Evolutionary conservation across 257 asterid species (phyloP), one percentile per base, ranked within the genome.

Genomic region (Solanum chaucha): DNA sequence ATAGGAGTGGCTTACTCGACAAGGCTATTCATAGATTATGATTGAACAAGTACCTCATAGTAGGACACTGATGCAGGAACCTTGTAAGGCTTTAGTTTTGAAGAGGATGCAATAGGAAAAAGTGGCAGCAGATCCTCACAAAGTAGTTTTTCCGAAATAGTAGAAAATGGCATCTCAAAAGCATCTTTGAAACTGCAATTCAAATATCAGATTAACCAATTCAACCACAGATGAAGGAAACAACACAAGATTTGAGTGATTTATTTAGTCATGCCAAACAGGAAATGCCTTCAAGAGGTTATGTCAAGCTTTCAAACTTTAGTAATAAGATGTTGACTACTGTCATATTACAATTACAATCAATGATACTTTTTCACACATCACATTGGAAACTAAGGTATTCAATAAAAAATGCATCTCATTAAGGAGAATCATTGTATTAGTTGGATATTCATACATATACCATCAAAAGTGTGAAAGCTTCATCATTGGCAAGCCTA

Each of bases 141-240:
- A 86, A 91, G 92, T 85, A 97, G 90, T 90, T 89, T 95, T 91
- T 88, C 87, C 82, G 99, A 97, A 91, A 97, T 94, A 5, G 98
- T 93, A 86, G 94, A 91, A 89, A 95, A 85, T 72, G 99, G 99
- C 98, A 92, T 93, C 93, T 90, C 94, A 90, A 97, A 90, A 82
- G 98, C 99, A 92, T 93, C 94, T 93, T 94, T 95, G 92, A 95
- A 94, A 91, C 99, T 97, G 92, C 89, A 92, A 89, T 88, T 64
- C 70, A 28, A 22, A 84, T 46, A 72, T 28, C 88, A 90, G 86
- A 86, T 74, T 82, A 87, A 74, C 41, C 87, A 88, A 80, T 87
- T 75, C 85, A 68, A 86, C 80, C 71, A 68, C 83, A 78, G 38
- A 82, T 41, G 34, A 83, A 87, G 64, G 86, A 46, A 73, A 87